Conservation (phyloP, 352 stramenopile species). For the Phytophthora crassamura region DNA sequence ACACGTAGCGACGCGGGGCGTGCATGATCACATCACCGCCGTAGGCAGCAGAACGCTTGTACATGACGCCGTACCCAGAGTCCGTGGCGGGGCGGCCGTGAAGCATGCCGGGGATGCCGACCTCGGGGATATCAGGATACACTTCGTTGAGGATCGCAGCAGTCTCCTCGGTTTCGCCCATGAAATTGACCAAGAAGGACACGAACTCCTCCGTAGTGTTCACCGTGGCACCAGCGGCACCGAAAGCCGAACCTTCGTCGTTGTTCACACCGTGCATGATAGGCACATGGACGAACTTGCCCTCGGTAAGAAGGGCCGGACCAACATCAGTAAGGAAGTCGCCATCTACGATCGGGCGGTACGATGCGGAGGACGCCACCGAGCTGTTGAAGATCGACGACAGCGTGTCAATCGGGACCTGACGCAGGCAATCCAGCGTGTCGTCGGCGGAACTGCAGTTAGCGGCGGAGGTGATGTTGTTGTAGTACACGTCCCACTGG, state of each 20-base stretch:
- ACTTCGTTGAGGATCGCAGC: conserved; percentile 12
- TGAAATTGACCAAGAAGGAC: conserved; percentile 17
- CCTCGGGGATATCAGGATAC: conserved; percentile 27
- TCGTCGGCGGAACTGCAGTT: conserved; percentile 29
- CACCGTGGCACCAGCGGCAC: conserved; percentile 1
- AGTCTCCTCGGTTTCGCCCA: conserved; percentile 18
- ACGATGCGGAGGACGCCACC: conserved; percentile 15
- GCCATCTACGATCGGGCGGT: conserved; percentile 32
- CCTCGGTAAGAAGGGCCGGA: conserved; percentile 22
- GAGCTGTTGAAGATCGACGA: conserved; percentile 35
- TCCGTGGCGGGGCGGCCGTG: conserved; percentile 12
- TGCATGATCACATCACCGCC: conserved; percentile 27
- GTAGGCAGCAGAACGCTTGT: conserved; percentile 29
- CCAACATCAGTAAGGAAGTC: conserved; percentile 26
- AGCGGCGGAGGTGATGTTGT: conserved; percentile 28
- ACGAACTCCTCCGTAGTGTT: conserved; percentile 33
- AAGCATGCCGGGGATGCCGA: conserved; percentile 25
- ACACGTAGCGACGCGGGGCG: conserved; percentile 24
- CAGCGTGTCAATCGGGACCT: conserved; percentile 27
- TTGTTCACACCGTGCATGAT: conserved; percentile 39
- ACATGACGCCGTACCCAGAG: conserved; percentile 22
- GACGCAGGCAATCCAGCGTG: conserved; percentile 33
- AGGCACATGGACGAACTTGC: conserved; percentile 40
- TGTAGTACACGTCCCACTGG: conserved; percentile 31
- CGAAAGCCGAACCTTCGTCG: conserved; percentile 34